Conservation (phyloP, 2,329 filamentous ascomycete genomes). For the Pseudopithomyces maydicus region DNA sequence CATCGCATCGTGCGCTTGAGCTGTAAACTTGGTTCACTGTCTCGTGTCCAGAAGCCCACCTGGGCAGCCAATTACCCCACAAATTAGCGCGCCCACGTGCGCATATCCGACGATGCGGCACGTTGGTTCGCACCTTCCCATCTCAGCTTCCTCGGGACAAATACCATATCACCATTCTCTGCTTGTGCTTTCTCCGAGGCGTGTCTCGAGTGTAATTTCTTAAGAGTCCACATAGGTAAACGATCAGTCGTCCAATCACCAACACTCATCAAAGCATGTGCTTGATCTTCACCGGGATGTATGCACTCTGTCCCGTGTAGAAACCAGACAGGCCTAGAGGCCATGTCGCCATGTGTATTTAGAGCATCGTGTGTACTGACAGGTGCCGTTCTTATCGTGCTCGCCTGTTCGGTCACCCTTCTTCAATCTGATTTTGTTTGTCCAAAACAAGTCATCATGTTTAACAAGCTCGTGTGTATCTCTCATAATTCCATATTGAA, state of each 20-base stretch:
- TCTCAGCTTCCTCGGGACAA: neutral
- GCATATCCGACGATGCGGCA: neutral
- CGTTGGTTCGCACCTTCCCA: neutral
- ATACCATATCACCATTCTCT: neutral
- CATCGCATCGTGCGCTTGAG: neutral
- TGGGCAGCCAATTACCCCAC: neutral
- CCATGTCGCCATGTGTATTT: neutral
- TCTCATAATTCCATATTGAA: neutral
- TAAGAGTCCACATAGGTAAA: neutral
- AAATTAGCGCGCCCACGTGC: neutral
- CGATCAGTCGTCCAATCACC: neutral
- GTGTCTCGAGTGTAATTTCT: neutral
- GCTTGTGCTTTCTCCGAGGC: neutral
- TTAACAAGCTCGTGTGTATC: neutral
- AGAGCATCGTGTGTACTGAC: neutral
- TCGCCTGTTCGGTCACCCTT: neutral
- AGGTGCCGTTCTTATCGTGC: neutral
- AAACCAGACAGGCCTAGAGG: neutral
- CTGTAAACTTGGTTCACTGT: neutral
- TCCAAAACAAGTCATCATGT: neutral
- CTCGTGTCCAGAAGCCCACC: too few relatives aligned
- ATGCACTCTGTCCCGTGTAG: neutral
- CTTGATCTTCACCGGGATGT: neutral
- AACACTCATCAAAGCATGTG: neutral
- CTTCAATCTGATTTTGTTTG: neutral